These are phyloP conservation scores for Fusarium nurragi DNA, from an alignment of 2,329 filamentous ascomycete species.

Conservation along the genomic window DNA sequence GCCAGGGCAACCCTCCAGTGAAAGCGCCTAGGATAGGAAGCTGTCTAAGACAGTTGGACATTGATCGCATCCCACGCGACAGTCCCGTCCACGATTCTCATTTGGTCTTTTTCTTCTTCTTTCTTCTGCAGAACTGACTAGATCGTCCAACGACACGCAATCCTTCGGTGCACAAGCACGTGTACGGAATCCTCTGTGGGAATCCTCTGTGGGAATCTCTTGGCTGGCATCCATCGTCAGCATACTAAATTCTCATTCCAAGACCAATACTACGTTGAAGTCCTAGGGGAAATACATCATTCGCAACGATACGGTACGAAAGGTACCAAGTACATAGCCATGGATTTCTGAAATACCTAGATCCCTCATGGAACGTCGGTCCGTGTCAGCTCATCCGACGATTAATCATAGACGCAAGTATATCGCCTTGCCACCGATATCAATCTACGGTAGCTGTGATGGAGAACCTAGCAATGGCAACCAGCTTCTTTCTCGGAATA, in stretches of 20 bases:
- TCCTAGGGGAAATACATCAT: background rate
- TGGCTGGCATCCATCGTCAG: background rate
- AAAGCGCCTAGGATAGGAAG: slow-evolving; percentile 19
- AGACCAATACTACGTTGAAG: background rate
- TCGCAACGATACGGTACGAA: background rate
- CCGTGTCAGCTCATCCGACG: slow-evolving; percentile 12
- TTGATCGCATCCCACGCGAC: slow-evolving; percentile 15
- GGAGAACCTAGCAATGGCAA: background rate
- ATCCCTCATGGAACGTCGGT: slow-evolving; percentile 25
- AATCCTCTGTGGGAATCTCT: background rate
- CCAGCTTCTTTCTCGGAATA: slow-evolving; percentile 1
- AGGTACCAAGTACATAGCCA: too few species aligned
- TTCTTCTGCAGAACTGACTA: background rate
- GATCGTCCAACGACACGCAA: slow-evolving; percentile 1
- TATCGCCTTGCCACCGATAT: background rate
- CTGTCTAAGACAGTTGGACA: slow-evolving; percentile 6
- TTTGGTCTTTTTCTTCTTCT: slow-evolving; percentile 4
- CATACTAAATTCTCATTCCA: background rate
- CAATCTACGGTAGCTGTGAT: background rate
- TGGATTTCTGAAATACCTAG: background rate
- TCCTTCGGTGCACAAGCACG: background rate
- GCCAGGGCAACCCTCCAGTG: slow-evolving; percentile 30
- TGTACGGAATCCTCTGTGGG: background rate
- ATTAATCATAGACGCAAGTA: slow-evolving; percentile 16
- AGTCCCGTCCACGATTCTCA: slow-evolving; percentile 5